Percentiles rank a stretch among this genome's conserved stretches.
Conservation (phyloP, 2,329 filamentous ascomycete species). For the Aspergillus versicolor region DNA sequence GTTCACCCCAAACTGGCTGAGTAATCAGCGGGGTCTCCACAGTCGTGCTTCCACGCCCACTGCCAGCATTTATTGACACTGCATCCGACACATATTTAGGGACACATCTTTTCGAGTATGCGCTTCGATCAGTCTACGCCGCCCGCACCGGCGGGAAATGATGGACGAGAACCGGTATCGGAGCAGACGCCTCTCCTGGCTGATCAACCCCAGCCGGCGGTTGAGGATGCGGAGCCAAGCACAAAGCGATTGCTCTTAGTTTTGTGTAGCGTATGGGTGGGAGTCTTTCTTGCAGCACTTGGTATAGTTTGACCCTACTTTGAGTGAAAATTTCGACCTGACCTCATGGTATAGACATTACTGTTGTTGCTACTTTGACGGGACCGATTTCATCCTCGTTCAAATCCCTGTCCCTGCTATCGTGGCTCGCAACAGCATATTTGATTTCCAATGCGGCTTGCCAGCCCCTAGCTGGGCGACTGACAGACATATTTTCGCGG, state of each 20-base stretch:
- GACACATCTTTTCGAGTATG: slow-evolving; percentile 7
- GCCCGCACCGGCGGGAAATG: neutral
- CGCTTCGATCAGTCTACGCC: slow-evolving; percentile 8
- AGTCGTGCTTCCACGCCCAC: neutral
- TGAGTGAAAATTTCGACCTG: neutral
- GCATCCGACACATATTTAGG: neutral
- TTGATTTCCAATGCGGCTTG: slow-evolving; percentile 84
- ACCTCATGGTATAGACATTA: slow-evolving; percentile 57
- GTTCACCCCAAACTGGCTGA: slow-evolving; percentile 1
- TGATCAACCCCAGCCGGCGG: slow-evolving; percentile 15
- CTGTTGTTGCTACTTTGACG: slow-evolving; percentile 81
- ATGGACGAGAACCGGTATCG: slow-evolving; percentile 17
- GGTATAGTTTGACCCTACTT: slow-evolving; percentile 32
- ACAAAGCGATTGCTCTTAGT: slow-evolving; percentile 50
- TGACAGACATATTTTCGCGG: slow-evolving; percentile 86
- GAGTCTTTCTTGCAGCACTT: slow-evolving; percentile 58
- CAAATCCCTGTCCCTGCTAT: slow-evolving; percentile 74
- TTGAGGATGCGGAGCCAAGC: slow-evolving; percentile 44
- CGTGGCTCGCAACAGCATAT: slow-evolving; percentile 86
- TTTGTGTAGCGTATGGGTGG: slow-evolving; percentile 52
- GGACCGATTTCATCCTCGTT: slow-evolving; percentile 83
- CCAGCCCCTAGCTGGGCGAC: slow-evolving; percentile 78
- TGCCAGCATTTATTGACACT: neutral
- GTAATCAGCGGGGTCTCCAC: slow-evolving; percentile 5
- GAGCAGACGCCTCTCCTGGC: slow-evolving; percentile 35